Evolutionary conservation across 768 basidiomycete species (phyloP).

Genomic region (Pleurotus giganteus): DNA sequence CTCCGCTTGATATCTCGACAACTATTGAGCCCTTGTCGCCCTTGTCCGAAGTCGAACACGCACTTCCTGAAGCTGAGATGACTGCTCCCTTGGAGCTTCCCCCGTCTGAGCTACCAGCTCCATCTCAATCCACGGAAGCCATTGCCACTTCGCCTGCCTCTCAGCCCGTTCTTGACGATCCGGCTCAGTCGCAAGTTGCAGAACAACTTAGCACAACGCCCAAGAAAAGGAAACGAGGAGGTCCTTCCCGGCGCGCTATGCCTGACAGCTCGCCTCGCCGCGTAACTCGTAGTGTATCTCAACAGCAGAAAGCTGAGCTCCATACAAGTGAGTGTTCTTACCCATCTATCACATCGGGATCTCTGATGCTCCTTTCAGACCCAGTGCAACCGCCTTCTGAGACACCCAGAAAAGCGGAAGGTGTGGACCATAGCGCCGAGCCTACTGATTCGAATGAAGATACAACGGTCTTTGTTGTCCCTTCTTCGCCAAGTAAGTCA

Average conservation of each 20-base stretch:
- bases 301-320: slow-evolving; percentile 23
- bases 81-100: background rate
- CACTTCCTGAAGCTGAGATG: background rate
- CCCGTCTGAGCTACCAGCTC: background rate
- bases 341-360: no score
- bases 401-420: background rate
- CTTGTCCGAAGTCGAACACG: background rate
- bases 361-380: background rate
- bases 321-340: slow-evolving; percentile 16
- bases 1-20: background rate
- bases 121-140: background rate
- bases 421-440: background rate
- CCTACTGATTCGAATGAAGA: background rate
- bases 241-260: slow-evolving; percentile 22
- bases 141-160: background rate
- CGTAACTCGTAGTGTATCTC: slow-evolving; percentile 35
- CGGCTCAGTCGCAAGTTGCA: background rate
- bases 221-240: slow-evolving; percentile 14
- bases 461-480: background rate
- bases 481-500: background rate
- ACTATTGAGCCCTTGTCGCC: background rate
- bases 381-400: background rate
- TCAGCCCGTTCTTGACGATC: background rate
- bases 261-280: slow-evolving; percentile 22
- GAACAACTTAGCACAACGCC: slow-evolving; percentile 2